phyloP scores from a whole-genome alignment of 441 rosid genomes.

The Gossypium trilobum region DNA sequence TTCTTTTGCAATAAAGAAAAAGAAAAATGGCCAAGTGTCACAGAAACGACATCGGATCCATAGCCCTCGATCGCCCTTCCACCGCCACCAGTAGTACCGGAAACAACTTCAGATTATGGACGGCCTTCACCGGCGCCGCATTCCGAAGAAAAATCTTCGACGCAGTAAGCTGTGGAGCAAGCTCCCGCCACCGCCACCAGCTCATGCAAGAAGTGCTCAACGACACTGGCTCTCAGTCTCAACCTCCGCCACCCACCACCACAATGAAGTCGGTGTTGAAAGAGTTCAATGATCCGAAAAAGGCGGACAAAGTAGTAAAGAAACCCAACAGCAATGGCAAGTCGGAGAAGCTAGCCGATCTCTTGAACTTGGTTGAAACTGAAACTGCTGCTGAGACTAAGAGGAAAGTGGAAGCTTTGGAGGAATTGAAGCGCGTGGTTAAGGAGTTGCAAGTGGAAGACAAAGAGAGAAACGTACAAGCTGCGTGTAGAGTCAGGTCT shows the following conservation, averaged over 20 bases:
- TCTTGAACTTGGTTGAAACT: constrained; percentile 64
- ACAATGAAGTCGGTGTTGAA: constrained; percentile 20
- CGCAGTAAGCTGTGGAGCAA: constrained; percentile 74
- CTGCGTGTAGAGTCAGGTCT: constrained; percentile 54
- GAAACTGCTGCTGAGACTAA: constrained; percentile 43
- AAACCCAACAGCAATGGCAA: constrained; percentile 16
- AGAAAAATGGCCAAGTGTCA: constrained; percentile 55
- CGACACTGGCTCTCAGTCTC: constrained; percentile 13
- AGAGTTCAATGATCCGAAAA: neutral
- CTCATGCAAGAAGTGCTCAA: constrained; percentile 22
- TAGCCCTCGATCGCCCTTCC: constrained; percentile 41
- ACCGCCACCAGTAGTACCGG: constrained; percentile 16
- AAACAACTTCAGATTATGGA: constrained; percentile 48
- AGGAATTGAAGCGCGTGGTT: constrained; percentile 53
- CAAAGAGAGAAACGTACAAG: constrained; percentile 30
- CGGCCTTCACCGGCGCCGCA: constrained; percentile 49
- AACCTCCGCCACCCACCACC: constrained; percentile 14
- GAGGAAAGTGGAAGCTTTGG: constrained; percentile 63
- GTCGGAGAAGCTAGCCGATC: constrained; percentile 77
- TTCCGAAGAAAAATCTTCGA: constrained; percentile 60
- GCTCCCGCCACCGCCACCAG: constrained; percentile 45
- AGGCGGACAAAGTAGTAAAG: constrained; percentile 5
- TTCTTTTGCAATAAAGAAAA: neutral
- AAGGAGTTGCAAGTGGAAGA: constrained; percentile 40
- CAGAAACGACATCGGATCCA: constrained; percentile 57